A percentile compares a stretch with the other conserved stretches of the same genome.
phyloP scores from a whole-genome alignment of 1,139 yeast species.

The Nakaseomyces glabratus region DNA sequence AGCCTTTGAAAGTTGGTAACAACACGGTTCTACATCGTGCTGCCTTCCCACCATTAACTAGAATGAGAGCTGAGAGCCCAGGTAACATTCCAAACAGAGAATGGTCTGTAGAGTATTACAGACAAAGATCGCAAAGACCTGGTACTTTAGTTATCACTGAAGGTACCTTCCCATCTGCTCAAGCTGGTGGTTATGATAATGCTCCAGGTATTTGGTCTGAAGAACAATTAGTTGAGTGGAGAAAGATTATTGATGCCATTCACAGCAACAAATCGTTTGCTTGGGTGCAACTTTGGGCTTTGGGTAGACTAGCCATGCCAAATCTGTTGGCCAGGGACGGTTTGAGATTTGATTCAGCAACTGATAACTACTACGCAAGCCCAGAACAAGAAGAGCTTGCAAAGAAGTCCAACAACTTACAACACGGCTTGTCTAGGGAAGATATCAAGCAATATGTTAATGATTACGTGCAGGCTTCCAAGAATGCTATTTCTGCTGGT shows the following conservation, averaged over 20 bases:
- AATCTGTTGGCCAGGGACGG: constrained; percentile 23
- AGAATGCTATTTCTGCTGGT: constrained; percentile 31
- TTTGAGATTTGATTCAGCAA: constrained; percentile 23
- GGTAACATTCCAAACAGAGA: constrained; percentile 35
- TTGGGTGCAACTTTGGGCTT: constrained; percentile 35
- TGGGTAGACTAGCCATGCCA: constrained; percentile 34
- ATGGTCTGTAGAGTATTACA: constrained; percentile 40
- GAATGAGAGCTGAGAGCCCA: constrained; percentile 34
- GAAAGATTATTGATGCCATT: constrained; percentile 30
- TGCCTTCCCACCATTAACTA: constrained; percentile 42
- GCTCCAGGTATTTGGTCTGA: constrained; percentile 43
- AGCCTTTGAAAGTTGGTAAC: constrained; percentile 38
- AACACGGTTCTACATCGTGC: constrained; percentile 33
- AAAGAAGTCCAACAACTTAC: constrained; percentile 12
- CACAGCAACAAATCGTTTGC: constrained; percentile 33
- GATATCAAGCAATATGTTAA: constrained; percentile 21
- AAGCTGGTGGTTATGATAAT: constrained; percentile 33
- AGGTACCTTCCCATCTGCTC: constrained; percentile 35
- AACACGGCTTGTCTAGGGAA: constrained; percentile 17
- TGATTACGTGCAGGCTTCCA: constrained; percentile 24
- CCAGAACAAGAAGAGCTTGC: constrained; percentile 21
- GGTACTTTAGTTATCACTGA: constrained; percentile 43
- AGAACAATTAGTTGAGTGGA: constrained; percentile 36
- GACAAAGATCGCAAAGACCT: constrained; percentile 42
- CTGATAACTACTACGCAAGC: constrained; percentile 21